These are phyloP conservation scores for Syzygium grande DNA, from an alignment of 345 rosid genomes.

Conservation along the genomic window DNA sequence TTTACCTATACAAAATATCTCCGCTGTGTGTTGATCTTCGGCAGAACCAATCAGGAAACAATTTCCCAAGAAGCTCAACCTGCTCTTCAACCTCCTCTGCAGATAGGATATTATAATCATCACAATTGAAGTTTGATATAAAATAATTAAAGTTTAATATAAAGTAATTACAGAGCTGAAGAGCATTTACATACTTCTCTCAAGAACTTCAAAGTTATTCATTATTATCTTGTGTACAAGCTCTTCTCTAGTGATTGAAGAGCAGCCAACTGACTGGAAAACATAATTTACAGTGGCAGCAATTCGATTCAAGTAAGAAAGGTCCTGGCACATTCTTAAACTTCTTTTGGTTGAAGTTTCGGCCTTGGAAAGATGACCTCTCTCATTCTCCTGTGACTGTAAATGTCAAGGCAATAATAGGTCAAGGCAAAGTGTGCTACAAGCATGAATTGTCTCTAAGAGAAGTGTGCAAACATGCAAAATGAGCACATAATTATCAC, in stretches of 20 bases:
- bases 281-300: conserved; percentile 27
- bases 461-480: background rate
- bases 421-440: background rate
- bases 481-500: background rate
- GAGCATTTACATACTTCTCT: conserved; percentile 22
- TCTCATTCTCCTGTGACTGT: background rate
- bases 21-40: conserved; percentile 23
- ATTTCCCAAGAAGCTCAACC: conserved; percentile 35
- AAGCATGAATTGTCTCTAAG: background rate
- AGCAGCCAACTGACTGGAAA: conserved; percentile 19
- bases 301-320: conserved; percentile 22
- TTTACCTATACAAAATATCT: conserved; percentile 31
- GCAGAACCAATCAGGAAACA: conserved; percentile 43
- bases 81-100: conserved; percentile 50
- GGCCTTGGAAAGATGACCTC: background rate
- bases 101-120: background rate
- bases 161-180: background rate
- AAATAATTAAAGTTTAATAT: background rate
- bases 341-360: background rate
- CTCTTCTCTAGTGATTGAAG: conserved; percentile 45
- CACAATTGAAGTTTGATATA: background rate
- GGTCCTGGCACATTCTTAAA: conserved; percentile 1
- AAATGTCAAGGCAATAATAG: background rate
- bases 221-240: conserved; percentile 40
- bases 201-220: conserved; percentile 23